Conservation (phyloP, 805 yeast genomes). For the Metschnikowia koreensis region DNA sequence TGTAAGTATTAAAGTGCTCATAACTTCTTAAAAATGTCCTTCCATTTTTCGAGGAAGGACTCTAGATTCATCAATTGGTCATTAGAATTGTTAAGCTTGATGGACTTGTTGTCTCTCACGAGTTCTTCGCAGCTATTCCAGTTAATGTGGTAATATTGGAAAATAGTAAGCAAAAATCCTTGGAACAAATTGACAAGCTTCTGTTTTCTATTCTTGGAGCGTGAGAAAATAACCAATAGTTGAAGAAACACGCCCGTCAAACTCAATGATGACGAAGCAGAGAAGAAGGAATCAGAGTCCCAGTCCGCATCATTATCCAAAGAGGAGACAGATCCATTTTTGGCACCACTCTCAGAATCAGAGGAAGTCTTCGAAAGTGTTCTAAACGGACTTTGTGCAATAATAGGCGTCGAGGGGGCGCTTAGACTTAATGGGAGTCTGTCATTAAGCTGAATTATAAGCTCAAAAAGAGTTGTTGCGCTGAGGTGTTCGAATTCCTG, state of each 20-base stretch:
- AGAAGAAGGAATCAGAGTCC: neutral
- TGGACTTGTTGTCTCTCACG: conserved; percentile 32
- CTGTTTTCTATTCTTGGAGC: conserved; percentile 32
- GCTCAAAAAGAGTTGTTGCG: conserved; percentile 31
- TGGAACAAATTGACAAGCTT: conserved; percentile 32
- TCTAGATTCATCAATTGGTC: conserved; percentile 36
- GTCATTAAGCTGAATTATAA: conserved; percentile 40
- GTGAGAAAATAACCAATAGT: conserved; percentile 32
- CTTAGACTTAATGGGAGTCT: conserved; percentile 42
- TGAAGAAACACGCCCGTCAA: conserved; percentile 34
- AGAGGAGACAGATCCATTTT: neutral
- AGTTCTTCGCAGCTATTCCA: conserved; percentile 39
- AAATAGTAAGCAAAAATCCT: conserved; percentile 31
- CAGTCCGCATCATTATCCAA: conserved; percentile 4
- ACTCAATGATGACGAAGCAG: conserved; percentile 30
- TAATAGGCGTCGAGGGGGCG: conserved; percentile 43
- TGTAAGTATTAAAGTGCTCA: conserved; percentile 12
- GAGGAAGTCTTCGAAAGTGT: conserved; percentile 11
- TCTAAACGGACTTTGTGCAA: conserved; percentile 13
- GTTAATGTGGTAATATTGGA: conserved; percentile 41
- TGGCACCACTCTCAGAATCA: conserved; percentile 7
- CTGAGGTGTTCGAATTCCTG: conserved; percentile 36
- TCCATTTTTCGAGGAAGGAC: conserved; percentile 41
- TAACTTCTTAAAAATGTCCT: conserved; percentile 24
- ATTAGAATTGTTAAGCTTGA: conserved; percentile 34